phyloP scores from a whole-genome alignment of 208 protist species.

The Crithidia mellificae region DNA sequence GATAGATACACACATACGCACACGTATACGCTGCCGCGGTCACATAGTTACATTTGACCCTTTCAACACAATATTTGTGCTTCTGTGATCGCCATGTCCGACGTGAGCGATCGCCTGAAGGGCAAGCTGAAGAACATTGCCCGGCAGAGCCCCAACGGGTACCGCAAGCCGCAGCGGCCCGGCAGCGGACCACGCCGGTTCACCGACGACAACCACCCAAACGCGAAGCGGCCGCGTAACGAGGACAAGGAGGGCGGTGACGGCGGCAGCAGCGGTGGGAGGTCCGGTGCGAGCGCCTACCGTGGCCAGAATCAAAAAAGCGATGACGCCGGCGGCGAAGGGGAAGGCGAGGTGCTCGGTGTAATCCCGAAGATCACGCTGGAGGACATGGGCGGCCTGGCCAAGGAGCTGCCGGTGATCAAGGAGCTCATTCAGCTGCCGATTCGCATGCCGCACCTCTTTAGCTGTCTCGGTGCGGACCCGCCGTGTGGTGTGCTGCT shows the following conservation, averaged over 20 bases:
- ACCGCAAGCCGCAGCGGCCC: constrained; percentile 31
- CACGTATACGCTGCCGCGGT: constrained; percentile 4
- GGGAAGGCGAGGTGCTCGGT: constrained; percentile 44
- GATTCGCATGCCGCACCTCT: constrained; percentile 95
- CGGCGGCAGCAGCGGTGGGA: neutral
- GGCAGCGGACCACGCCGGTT: constrained; percentile 28
- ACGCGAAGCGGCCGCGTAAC: constrained; percentile 36
- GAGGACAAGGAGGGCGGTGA: constrained; percentile 17
- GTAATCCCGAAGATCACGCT: constrained; percentile 86
- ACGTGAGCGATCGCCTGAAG: constrained; percentile 65
- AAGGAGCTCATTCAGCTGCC: constrained; percentile 95
- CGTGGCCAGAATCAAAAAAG: constrained; percentile 18
- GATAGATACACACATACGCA: constrained; percentile 9
- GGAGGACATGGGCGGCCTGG: constrained; percentile 92
- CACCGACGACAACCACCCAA: constrained; percentile 28
- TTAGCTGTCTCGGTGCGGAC: constrained; percentile 93
- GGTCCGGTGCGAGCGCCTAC: neutral
- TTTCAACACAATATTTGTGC: neutral
- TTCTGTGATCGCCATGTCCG: constrained; percentile 27
- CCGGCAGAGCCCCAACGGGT: constrained; percentile 47
- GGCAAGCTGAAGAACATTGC: constrained; percentile 57
- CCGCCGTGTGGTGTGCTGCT: constrained; percentile 96
- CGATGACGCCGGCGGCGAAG: constrained; percentile 23
- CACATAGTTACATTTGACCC: too few species aligned
- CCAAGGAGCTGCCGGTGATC: constrained; percentile 91